Base-by-base conservation (phyloP, 1,284 basidiomycete genomes). In the Melampsora larici-populina region DNA sequence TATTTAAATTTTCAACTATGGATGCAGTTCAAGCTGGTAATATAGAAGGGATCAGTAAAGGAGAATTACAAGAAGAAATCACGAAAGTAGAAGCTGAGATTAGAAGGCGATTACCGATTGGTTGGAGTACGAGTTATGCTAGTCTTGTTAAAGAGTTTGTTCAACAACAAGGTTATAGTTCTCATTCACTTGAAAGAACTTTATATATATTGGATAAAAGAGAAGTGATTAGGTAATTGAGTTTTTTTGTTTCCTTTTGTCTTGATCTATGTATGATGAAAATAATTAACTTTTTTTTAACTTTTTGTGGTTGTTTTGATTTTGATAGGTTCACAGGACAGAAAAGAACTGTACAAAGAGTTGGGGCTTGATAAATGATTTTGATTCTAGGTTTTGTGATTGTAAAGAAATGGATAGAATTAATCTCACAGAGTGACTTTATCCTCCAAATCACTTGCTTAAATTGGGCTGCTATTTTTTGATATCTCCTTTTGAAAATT, bases 1-100 rank as follows among this genome's bases (percentile, higher is more conserved):
- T 99, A 33, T 99, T 99, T 90, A 97, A 97, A 82, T 97, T 91
- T 85, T 97, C 94, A 21, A 99, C 97, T 0, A 98, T 99, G 96
- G 94, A 99, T 84, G 97, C 97, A 31, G 95, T 99, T 33, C 92
- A 93, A 33, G 94, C 95, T 6, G 87, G 87, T n/a, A 93, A 92
- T 63, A 90, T 93, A 7, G 96, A 98, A 81, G 97, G 97, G 0
- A 88, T 99, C 81, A 94, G 93, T 18, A 89, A 95, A 66, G 90
- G 92, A 5, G 93, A 96, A 82, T 86, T 99, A 36, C 94, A 96
- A 83, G 94, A 95, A 79, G 97, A 99, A 86, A 95, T 98, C 87
- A 87, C 88, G 74, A 88, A 89, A 81, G 95, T 99, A 80, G 97
- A 99, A 85, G 90, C 90, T 82, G 97, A 99, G 84, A 87, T 99